Conservation (phyloP, 2,329 filamentous ascomycete genomes). For the Lasiodiplodia sp. region DNA sequence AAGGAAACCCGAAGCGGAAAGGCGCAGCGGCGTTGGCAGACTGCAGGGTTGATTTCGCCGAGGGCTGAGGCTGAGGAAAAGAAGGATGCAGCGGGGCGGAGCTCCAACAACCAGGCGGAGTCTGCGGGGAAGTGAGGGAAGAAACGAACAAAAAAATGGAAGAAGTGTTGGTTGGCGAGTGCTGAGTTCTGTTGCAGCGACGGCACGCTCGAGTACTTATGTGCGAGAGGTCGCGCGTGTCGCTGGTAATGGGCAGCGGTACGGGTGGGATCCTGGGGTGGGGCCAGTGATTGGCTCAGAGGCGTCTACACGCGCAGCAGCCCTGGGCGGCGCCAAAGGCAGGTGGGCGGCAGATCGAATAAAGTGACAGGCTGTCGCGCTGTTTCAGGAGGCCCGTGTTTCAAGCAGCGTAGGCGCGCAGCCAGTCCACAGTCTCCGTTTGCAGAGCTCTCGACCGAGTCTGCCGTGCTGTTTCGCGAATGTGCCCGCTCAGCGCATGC, state of each 20-base stretch:
- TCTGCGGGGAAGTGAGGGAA: constrained; percentile 19
- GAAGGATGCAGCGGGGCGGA: constrained; percentile 27
- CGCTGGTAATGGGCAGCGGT: constrained; percentile 7
- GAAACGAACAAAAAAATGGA: constrained; percentile 17
- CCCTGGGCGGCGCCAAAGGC: constrained; percentile 23
- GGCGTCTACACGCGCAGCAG: constrained; percentile 15
- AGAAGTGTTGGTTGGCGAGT: constrained; percentile 12
- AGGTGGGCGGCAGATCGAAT: constrained; percentile 21
- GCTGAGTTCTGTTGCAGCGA: constrained; percentile 3
- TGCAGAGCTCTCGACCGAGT: constrained; percentile 19
- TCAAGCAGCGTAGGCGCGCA: constrained; percentile 17
- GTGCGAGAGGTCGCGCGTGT: constrained; percentile 21
- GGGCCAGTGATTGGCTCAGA: constrained; percentile 15
- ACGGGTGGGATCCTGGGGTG: constrained; percentile 14
- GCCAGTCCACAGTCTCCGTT: constrained; percentile 17
- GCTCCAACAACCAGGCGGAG: constrained; percentile 31
- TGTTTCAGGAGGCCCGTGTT: constrained; percentile 28
- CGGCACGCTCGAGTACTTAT: constrained; percentile 24
- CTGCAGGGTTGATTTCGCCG: constrained; percentile 24
- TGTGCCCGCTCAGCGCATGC: constrained; percentile 21
- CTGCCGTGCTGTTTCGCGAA: constrained; percentile 27
- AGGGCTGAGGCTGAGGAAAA: constrained; percentile 25
- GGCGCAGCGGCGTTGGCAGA: constrained; percentile 12
- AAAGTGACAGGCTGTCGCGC: constrained; percentile 27
- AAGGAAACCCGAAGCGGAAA: constrained; percentile 20